Evolutionary conservation across 495 filamentous ascomycete genomes (phyloP).

Genomic region (Aspergillus carlsbadensis): DNA sequence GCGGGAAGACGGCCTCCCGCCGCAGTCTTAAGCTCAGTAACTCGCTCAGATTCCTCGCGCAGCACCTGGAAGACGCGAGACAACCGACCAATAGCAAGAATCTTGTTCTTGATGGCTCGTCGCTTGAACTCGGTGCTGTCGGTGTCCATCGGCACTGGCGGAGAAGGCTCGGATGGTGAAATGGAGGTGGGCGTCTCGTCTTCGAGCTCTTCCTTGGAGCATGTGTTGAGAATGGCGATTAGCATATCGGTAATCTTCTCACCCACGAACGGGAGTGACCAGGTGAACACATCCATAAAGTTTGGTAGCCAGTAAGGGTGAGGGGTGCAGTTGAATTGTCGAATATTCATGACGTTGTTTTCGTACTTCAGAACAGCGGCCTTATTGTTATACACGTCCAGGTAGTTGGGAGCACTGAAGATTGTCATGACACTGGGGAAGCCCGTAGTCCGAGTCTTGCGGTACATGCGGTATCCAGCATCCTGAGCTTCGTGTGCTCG

Average conservation of each 20-base stretch:
- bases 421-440: conserved; percentile 99
- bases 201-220: conserved; percentile 93
- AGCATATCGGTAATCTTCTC: conserved; percentile 99
- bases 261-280: conserved; percentile 97
- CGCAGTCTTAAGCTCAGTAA: conserved; percentile 96
- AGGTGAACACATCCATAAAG: conserved; percentile 99
- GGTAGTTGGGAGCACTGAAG: conserved; percentile 97
- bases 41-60: conserved; percentile 93
- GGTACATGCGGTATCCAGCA: conserved; percentile 98
- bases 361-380: conserved; percentile 98
- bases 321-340: conserved; percentile 98
- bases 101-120: conserved; percentile 98
- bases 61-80: conserved; percentile 98
- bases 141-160: conserved; percentile 66
- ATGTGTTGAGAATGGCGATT: conserved; percentile 95
- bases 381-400: conserved; percentile 99
- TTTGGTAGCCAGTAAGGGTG: conserved; percentile 99
- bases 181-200: conserved; percentile 71
- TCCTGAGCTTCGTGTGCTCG: conserved; percentile 99
- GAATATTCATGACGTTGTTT: conserved; percentile 99
- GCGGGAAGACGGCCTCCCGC: conserved; percentile 90
- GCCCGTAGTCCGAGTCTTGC: conserved; percentile 95
- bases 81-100: conserved; percentile 92
- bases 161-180: conserved; percentile 66
- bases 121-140: conserved; percentile 90